phyloP scores from a whole-genome alignment of 495 filamentous ascomycete genomes.

The Neurospora sublineolata region DNA sequence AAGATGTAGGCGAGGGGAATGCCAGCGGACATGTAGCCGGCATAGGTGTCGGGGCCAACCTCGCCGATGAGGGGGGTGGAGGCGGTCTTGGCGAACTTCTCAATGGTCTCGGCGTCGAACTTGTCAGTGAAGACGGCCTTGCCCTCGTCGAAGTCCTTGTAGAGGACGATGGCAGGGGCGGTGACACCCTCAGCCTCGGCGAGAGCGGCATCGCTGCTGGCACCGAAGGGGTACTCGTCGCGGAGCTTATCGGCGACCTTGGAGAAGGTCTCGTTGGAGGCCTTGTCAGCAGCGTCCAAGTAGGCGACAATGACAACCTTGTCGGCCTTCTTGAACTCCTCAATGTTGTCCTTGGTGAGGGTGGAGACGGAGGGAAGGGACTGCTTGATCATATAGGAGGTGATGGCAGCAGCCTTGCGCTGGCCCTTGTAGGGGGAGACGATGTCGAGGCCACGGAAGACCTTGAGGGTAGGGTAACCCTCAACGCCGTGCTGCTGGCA shows the following conservation, averaged over 20 bases:
- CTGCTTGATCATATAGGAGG: constrained; percentile 99
- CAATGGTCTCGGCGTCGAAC: constrained; percentile 64
- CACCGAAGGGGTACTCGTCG: constrained; percentile 86
- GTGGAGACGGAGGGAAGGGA: constrained; percentile 82
- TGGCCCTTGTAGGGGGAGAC: constrained; percentile 74
- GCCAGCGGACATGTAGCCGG: constrained; percentile 89
- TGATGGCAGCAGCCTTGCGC: constrained; percentile 87
- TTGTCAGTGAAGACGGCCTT: constrained; percentile 72
- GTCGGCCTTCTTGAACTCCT: constrained; percentile 95
- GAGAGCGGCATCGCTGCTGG: constrained; percentile 67
- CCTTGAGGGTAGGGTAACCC: constrained; percentile 96
- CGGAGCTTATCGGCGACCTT: constrained; percentile 71
- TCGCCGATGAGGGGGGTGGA: constrained; percentile 90
- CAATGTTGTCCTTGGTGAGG: constrained; percentile 65
- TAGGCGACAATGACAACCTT: constrained; percentile 92
- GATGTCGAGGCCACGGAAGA: constrained; percentile 90
- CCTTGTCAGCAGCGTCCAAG: constrained; percentile 74
- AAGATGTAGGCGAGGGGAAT: constrained; percentile 97
- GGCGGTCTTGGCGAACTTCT: constrained; percentile 69
- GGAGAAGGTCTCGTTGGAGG: constrained; percentile 68
- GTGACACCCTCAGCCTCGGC: constrained; percentile 84
- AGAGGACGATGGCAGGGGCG: constrained; percentile 79
- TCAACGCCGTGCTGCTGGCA: constrained; percentile 85
- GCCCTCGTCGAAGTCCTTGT: constrained; percentile 98
- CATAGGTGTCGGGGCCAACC: constrained; percentile 95